phyloP scores from a whole-genome alignment of 1,284 basidiomycete species.

The Fomitopsis schrenkii region DNA sequence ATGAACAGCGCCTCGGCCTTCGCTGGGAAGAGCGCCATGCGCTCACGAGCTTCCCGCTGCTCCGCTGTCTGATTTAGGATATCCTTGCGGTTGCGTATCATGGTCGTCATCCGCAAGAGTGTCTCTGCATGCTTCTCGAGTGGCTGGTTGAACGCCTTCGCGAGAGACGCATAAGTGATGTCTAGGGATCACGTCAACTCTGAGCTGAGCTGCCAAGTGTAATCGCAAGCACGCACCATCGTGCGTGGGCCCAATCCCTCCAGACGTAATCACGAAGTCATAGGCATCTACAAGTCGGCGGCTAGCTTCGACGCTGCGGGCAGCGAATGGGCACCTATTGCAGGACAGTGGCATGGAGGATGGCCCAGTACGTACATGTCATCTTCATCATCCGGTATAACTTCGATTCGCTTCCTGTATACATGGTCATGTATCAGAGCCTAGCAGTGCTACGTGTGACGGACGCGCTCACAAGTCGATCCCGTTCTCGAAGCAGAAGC shows the following conservation, averaged over 20 bases:
- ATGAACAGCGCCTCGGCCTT: slow-evolving; percentile 76
- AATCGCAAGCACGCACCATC: slow-evolving; percentile 49
- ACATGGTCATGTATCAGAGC: background rate
- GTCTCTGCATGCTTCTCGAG: slow-evolving; percentile 82
- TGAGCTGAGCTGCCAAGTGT: background rate
- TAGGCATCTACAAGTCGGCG: slow-evolving; percentile 77
- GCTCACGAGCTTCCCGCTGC: slow-evolving; percentile 66
- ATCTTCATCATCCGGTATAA: slow-evolving; percentile 86
- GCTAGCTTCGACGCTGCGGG: slow-evolving; percentile 77
- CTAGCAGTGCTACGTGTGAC: too few species aligned
- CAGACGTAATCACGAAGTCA: slow-evolving; percentile 86
- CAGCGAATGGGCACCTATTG: background rate
- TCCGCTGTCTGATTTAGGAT: slow-evolving; percentile 65
- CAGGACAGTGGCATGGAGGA: background rate
- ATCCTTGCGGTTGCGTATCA: slow-evolving; percentile 50
- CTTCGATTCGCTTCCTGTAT: slow-evolving; percentile 80
- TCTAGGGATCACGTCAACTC: slow-evolving; percentile 37
- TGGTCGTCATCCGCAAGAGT: slow-evolving; percentile 69
- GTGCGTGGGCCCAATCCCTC: slow-evolving; percentile 86
- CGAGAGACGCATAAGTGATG: slow-evolving; percentile 87
- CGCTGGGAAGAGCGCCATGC: slow-evolving; percentile 84
- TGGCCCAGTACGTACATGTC: slow-evolving; percentile 67
- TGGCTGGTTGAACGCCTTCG: slow-evolving; percentile 76
- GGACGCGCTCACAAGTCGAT: slow-evolving; percentile 66
- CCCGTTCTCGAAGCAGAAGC: slow-evolving; percentile 85